Evolutionary conservation across 1,139 yeast species (phyloP).

Genomic region (Yueomyces sp.): DNA sequence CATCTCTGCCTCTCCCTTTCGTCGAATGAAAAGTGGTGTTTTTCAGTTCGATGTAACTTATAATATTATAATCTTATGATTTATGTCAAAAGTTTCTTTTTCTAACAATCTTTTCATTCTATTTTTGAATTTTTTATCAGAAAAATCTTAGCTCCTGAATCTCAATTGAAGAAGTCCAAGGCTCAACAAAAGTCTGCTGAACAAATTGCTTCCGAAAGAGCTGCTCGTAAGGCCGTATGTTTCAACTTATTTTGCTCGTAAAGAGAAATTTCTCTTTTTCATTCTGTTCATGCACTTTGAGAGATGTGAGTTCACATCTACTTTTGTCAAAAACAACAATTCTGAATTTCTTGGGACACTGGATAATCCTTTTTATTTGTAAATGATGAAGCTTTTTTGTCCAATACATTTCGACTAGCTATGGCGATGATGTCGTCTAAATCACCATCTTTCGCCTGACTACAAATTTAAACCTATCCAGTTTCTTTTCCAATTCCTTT

Average conservation of each 20-base stretch:
- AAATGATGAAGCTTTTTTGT: conserved; percentile 34
- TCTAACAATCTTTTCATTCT: neutral
- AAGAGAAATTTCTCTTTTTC: conserved; percentile 1
- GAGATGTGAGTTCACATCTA: conserved; percentile 7
- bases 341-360: conserved; percentile 1
- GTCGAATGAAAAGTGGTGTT: conserved; percentile 26
- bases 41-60: conserved; percentile 26
- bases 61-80: conserved; percentile 5
- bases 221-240: conserved; percentile 85
- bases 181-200: conserved; percentile 79
- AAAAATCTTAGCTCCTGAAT: conserved; percentile 62
- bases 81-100: conserved; percentile 10
- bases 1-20: conserved; percentile 22
- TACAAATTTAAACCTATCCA: neutral
- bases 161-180: conserved; percentile 90
- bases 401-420: conserved; percentile 62
- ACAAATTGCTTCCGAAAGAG: conserved; percentile 79
- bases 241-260: conserved; percentile 7
- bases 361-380: conserved; percentile 1
- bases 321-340: neutral
- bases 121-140: conserved; percentile 10
- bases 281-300: too few species aligned
- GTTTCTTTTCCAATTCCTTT: too few species aligned
- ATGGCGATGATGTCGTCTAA: conserved; percentile 74
- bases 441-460: conserved; percentile 99